These are phyloP conservation scores for Alternaria arbusti DNA, from an alignment of 2,329 filamentous ascomycete species.

Conservation along the genomic window DNA sequence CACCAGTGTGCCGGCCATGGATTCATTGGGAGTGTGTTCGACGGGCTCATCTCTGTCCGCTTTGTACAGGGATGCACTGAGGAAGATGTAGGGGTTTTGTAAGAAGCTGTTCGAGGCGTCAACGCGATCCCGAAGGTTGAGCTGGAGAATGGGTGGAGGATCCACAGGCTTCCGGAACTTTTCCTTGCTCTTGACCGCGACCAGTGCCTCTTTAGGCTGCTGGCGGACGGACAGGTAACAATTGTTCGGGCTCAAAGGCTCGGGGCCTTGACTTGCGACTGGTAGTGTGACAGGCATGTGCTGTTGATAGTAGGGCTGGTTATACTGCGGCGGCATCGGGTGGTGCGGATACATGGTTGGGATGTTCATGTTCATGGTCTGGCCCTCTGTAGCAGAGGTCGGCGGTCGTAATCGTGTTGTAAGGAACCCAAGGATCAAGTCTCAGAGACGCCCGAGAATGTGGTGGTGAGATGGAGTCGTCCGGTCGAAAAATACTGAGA, in stretches of 20 bases:
- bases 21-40: conserved; percentile 47
- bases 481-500: neutral
- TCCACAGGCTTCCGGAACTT: conserved; percentile 89
- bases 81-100: conserved; percentile 70
- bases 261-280: neutral
- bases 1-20: conserved; percentile 73
- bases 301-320: neutral
- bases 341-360: neutral
- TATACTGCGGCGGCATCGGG: neutral
- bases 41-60: conserved; percentile 55
- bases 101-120: conserved; percentile 69
- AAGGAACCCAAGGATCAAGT: neutral
- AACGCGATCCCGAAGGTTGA: conserved; percentile 59
- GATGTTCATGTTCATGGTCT: neutral
- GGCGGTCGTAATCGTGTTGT: neutral
- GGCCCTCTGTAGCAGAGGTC: neutral
- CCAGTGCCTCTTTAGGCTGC: conserved; percentile 70
- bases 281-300: neutral
- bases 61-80: conserved; percentile 63
- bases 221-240: conserved; percentile 59
- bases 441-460: neutral
- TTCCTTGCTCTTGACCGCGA: conserved; percentile 72
- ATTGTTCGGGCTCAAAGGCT: neutral
- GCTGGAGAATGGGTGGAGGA: conserved; percentile 82
- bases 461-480: neutral